These are phyloP conservation scores for Ustilago sp. DNA, from an alignment of 1,284 basidiomycete genomes.

Conservation along the genomic window DNA sequence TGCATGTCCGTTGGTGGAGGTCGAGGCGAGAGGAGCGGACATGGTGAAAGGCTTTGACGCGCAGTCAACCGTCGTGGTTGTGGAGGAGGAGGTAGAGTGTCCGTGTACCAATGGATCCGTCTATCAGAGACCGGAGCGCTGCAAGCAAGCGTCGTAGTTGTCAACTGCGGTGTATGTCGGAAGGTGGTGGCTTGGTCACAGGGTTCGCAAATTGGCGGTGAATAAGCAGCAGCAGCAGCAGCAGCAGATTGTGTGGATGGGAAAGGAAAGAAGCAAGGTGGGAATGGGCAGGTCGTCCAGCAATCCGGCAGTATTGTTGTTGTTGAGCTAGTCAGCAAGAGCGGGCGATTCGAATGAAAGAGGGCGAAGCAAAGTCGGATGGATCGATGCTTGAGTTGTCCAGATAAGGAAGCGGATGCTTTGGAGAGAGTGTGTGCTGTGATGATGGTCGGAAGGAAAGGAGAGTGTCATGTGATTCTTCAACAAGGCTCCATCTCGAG, in stretches of 20 bases:
- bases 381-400: neutral
- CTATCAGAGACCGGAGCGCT: neutral
- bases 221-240: neutral
- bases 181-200: neutral
- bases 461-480: neutral
- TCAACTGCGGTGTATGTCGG: neutral
- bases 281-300: constrained; percentile 17
- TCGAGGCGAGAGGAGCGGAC: constrained; percentile 21
- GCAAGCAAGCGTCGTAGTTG: neutral
- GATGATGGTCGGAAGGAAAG: constrained; percentile 10
- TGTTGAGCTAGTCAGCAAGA: neutral
- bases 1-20: constrained; percentile 34
- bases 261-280: neutral
- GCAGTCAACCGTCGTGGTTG: neutral
- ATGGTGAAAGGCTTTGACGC: constrained; percentile 12
- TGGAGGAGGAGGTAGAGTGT: too few relatives aligned
- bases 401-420: constrained; percentile 1
- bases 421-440: neutral
- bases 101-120: too few relatives aligned
- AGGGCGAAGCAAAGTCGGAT: neutral
- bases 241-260: neutral
- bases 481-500: too few relatives aligned
- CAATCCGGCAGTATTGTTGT: constrained; percentile 11
- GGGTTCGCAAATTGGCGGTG: neutral
- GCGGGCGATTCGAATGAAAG: constrained; percentile 3